A percentile compares a stretch with the other conserved stretches of the same genome.
These are phyloP conservation scores for Gossypium herbaceum DNA, from an alignment of 345 rosid genomes.

Conservation along the genomic window DNA sequence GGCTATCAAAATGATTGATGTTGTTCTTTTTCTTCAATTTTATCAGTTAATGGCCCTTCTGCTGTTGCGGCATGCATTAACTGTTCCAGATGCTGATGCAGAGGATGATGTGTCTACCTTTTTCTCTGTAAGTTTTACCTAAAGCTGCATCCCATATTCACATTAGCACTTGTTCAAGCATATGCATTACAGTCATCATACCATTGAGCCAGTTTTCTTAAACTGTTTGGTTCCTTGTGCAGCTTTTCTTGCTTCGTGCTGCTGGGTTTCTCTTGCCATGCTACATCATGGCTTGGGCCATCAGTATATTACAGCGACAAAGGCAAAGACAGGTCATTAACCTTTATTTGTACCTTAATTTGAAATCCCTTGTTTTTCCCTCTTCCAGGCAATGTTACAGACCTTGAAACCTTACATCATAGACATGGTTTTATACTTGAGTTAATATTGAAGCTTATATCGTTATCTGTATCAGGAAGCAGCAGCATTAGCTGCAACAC, in stretches of 20 bases:
- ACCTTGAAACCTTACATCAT: not conserved
- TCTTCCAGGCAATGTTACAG: not conserved
- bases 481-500: slow-evolving; percentile 75
- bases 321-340: slow-evolving; percentile 80
- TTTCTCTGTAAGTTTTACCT: slow-evolving; percentile 60
- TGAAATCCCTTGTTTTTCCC: slow-evolving; percentile 23
- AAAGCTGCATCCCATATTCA: slow-evolving; percentile 11
- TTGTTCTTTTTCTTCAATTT: slow-evolving; percentile 7
- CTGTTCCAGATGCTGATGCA: slow-evolving; percentile 51
- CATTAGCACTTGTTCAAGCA: not conserved
- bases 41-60: slow-evolving; percentile 76
- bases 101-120: slow-evolving; percentile 68
- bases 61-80: slow-evolving; percentile 68
- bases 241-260: slow-evolving; percentile 80
- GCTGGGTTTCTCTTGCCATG: slow-evolving; percentile 88
- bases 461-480: slow-evolving; percentile 59
- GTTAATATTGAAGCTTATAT: slow-evolving; percentile 11
- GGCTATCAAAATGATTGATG: not conserved
- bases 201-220: slow-evolving; percentile 1
- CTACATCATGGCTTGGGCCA: slow-evolving; percentile 99
- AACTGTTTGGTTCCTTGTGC: slow-evolving; percentile 22
- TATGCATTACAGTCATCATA: not conserved
- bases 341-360: slow-evolving; percentile 4
- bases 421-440: slow-evolving; percentile 2
- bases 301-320: slow-evolving; percentile 81